Conservation (phyloP, 148 eudicot genomes). For the Nyssa sinensis region DNA sequence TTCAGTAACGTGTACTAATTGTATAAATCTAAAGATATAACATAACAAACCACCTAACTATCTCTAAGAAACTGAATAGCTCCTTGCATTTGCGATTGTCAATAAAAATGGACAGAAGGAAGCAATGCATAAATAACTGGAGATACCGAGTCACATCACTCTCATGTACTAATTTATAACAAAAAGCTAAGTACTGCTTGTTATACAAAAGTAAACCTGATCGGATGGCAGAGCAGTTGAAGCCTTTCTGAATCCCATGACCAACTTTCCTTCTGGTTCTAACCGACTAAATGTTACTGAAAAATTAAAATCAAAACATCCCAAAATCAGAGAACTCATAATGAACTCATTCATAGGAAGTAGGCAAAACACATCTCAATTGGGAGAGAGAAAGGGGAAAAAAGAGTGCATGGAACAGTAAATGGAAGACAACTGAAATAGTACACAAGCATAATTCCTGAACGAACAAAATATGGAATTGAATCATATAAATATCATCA, state of each 20-base stretch:
- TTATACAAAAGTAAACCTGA: slow-evolving; percentile 43
- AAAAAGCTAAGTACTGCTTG: not conserved
- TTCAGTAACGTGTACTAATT: not conserved
- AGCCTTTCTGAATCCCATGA: slow-evolving; percentile 70
- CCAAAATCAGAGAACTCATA: not conserved
- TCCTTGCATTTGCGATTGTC: not conserved
- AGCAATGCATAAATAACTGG: not conserved
- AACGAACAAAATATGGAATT: too few species aligned
- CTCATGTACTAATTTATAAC: not conserved
- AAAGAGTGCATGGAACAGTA: not conserved
- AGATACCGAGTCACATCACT: slow-evolving; percentile 1
- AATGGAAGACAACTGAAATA: slow-evolving; percentile 5
- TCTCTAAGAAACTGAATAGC: not conserved
- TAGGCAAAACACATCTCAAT: not conserved
- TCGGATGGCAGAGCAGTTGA: slow-evolving; percentile 36
- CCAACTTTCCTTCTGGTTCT: slow-evolving; percentile 75
- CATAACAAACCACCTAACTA: not conserved
- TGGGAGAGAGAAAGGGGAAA: not conserved
- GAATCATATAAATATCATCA: too few species aligned
- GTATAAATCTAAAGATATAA: not conserved
- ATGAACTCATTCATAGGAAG: not conserved
- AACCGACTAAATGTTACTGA: slow-evolving; percentile 77
- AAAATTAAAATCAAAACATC: slow-evolving; percentile 12
- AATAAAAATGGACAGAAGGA: not conserved
- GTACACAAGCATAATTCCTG: slow-evolving; percentile 7